Evolutionary conservation across 257 asterid species (phyloP).

Genomic region (Paraleonurus japonicus): DNA sequence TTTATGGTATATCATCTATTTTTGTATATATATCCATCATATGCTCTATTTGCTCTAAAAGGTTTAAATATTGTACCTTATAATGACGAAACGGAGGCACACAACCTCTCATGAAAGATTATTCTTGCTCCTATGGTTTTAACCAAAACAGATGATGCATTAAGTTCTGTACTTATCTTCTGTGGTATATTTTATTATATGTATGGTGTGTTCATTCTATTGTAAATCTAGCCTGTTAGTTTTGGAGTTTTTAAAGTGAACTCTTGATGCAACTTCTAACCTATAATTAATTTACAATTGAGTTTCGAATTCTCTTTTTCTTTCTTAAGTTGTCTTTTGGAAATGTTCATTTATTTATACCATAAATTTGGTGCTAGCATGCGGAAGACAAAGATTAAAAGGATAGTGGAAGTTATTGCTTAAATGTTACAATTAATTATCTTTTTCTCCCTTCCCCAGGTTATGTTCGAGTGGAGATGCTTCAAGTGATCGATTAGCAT

Average conservation of each 20-base stretch:
- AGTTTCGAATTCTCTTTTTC: background rate
- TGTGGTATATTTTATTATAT: background rate
- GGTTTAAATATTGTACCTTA: background rate
- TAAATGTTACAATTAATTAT: background rate
- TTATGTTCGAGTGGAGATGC: background rate
- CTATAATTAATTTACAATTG: background rate
- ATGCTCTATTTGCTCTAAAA: background rate
- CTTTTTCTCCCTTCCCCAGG: background rate
- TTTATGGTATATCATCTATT: background rate
- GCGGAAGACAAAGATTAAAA: background rate
- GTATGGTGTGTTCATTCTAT: background rate
- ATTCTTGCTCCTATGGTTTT: too few relatives aligned
- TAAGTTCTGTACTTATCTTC: background rate
- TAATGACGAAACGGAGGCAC: too few relatives aligned
- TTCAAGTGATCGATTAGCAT: constrained; percentile 6
- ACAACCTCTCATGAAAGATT: background rate
- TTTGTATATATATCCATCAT: background rate
- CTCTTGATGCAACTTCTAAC: background rate
- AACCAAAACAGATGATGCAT: background rate
- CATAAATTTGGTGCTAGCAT: background rate
- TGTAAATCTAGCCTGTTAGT: background rate
- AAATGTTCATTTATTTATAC: background rate
- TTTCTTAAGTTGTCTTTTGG: background rate
- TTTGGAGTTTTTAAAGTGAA: background rate
- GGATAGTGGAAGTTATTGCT: background rate